Evolutionary conservation across 176 grass and related monocot species (phyloP), one percentile per base, ranked within the genome.

Genomic region (Pharus latifolius): DNA sequence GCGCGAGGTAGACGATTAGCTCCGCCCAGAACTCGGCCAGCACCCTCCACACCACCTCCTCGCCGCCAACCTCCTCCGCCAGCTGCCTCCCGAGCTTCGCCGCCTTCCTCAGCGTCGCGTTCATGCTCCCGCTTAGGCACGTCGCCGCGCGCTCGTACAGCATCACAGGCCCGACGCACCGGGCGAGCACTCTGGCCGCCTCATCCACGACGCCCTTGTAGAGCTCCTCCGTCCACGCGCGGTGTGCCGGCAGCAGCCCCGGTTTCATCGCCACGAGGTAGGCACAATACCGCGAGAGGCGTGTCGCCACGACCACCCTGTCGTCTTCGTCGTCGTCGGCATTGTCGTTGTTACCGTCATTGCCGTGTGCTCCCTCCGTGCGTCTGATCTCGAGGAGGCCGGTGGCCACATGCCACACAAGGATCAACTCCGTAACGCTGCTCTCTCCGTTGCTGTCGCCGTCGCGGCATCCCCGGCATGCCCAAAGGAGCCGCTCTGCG

Each of bases 11-110:
- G 30, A 85, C 11, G 46, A 80, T 10, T 12, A 85, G 29, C 76
- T 85, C 82, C 3, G 55, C 40, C 82, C 82, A 85, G 63, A 80
- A 74, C 2, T 85, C 76, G 22, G 76, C 63, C 0, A 85, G 70
- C 38, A 85, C 76, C 55, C 44, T 74, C 76, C 82, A 85, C 27
- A 35, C 10, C 5, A 25, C 0, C 17, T 62, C 69, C 62, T 85
- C 62, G 47, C 52, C 69, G 22, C 37, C 29, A 3, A 80, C 20
- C 62, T 85, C 82, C 28, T 85, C 62, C 10, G 58, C 45, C 26
- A 85, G 75, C 76, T 79, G 70, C 29, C 76, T 46, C 34, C 62
- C 55, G 44, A 85, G 76, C 63, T 18, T 80, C 5, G 75, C 64
- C 4, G 76, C 75, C 63, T 80, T 85, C 63, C 62, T 67, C 17